Evolutionary conservation across 2,329 filamentous ascomycete genomes (phyloP).

Genomic region (Phialocephala sp.): DNA sequence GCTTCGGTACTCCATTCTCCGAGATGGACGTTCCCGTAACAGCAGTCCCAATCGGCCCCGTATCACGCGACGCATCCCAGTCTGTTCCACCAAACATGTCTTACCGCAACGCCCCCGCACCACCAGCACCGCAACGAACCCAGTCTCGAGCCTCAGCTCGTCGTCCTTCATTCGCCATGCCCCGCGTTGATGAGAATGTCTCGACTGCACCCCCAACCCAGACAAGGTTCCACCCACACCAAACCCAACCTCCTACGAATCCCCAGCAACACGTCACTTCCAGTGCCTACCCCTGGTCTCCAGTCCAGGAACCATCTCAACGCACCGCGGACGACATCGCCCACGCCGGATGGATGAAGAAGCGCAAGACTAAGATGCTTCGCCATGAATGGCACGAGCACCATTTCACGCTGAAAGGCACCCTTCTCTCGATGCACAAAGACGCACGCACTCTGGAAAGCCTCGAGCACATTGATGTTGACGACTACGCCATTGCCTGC

Average conservation of each 20-base stretch:
- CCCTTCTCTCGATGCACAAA: slow-evolving; percentile 77
- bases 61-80: slow-evolving; percentile 81
- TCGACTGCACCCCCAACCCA: slow-evolving; percentile 41
- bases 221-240: slow-evolving; percentile 23
- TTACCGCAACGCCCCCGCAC: slow-evolving; percentile 58
- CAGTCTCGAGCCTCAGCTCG: slow-evolving; percentile 58
- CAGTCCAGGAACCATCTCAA: slow-evolving; percentile 32
- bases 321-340: slow-evolving; percentile 57
- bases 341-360: slow-evolving; percentile 90
- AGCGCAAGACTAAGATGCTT: slow-evolving; percentile 86
- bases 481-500: slow-evolving; percentile 88
- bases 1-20: slow-evolving; percentile 85
- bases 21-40: slow-evolving; percentile 89
- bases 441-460: slow-evolving; percentile 58
- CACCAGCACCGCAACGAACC: slow-evolving; percentile 31
- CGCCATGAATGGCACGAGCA: slow-evolving; percentile 94
- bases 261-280: slow-evolving; percentile 30
- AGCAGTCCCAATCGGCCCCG: slow-evolving; percentile 70
- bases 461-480: slow-evolving; percentile 82
- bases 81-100: slow-evolving; percentile 95
- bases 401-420: slow-evolving; percentile 84
- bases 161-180: slow-evolving; percentile 73
- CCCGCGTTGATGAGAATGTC: slow-evolving; percentile 70
- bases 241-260: slow-evolving; percentile 35
- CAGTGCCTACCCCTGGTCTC: slow-evolving; percentile 34